Evolutionary conservation across 139 green algal species (phyloP).

Genomic region (Closterium sp.): DNA sequence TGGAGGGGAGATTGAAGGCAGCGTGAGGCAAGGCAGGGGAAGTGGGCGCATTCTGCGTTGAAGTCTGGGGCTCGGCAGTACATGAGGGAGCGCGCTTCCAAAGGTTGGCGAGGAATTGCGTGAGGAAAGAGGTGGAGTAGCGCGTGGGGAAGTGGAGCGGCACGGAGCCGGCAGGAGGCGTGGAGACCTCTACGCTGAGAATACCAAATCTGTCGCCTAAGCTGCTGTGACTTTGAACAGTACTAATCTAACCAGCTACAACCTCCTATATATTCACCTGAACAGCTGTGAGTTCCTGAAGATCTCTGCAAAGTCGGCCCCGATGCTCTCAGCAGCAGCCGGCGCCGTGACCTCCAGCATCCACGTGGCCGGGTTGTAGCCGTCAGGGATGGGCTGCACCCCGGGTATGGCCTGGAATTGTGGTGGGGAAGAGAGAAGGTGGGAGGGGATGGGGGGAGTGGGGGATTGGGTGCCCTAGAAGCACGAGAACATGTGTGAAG

Average conservation of each 20-base stretch:
- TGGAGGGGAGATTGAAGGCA: too few relatives aligned
- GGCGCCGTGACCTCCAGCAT: slow-evolving; percentile 66
- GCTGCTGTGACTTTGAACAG: too few relatives aligned
- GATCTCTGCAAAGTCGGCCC: slow-evolving; percentile 40
- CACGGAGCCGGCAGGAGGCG: not conserved
- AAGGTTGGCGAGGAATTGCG: not conserved
- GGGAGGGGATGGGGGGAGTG: too few relatives aligned
- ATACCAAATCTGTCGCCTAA: too few relatives aligned
- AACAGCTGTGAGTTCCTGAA: slow-evolving; percentile 19
- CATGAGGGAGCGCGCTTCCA: not conserved
- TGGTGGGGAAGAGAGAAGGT: too few relatives aligned
- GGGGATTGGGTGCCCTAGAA: too few relatives aligned
- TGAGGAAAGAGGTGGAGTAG: not conserved
- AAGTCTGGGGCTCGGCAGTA: slow-evolving; percentile 10
- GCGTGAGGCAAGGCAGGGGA: too few relatives aligned
- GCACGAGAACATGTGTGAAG: too few relatives aligned
- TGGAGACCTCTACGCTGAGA: too few relatives aligned
- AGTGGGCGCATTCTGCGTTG: not conserved
- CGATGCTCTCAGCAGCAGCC: slow-evolving; percentile 10
- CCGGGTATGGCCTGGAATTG: not conserved
- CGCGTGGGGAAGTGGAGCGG: not conserved
- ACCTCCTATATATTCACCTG: not conserved
- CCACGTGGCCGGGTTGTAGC: slow-evolving; percentile 77
- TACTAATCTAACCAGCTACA: too few relatives aligned
- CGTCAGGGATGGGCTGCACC: slow-evolving; percentile 35